Percentiles rank a stretch among this genome's conserved stretches.
phyloP scores from a whole-genome alignment of 768 basidiomycete species.

The Tephrocybe sp. region DNA sequence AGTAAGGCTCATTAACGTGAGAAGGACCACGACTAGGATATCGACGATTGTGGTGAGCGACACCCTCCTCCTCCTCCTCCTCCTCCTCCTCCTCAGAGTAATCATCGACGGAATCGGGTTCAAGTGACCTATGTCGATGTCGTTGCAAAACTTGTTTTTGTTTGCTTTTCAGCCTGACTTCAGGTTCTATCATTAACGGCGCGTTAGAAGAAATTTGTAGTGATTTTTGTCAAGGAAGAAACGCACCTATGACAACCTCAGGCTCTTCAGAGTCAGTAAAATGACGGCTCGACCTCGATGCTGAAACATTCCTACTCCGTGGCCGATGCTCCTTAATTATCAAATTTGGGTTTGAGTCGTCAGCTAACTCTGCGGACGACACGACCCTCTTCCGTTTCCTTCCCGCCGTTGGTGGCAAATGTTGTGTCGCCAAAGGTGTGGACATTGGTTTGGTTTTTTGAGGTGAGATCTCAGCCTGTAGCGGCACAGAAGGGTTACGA shows the following conservation, averaged over 20 bases:
- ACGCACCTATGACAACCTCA: conserved; percentile 3
- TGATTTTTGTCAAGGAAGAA: not conserved
- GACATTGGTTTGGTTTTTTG: conserved; percentile 8
- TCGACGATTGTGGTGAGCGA: not conserved
- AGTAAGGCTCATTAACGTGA: conserved; percentile 12
- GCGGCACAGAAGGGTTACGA: not conserved
- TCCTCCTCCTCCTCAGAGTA: conserved; percentile 7
- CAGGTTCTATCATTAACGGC: conserved; percentile 2
- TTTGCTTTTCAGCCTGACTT: conserved; percentile 2
- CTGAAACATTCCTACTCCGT: not conserved
- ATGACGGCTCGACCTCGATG: conserved; percentile 1
- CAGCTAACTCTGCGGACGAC: conserved; percentile 8
- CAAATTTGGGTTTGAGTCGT: not conserved
- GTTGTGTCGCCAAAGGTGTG: not conserved
- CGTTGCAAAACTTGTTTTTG: conserved; percentile 3
- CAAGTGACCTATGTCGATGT: conserved; percentile 5
- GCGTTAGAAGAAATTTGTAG: too few species aligned
- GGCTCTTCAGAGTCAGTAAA: conserved; percentile 6
- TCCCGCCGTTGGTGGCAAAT: not conserved
- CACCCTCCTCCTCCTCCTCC: not conserved
- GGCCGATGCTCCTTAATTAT: not conserved
- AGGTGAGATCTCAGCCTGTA: not conserved
- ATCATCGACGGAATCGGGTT: conserved; percentile 6
- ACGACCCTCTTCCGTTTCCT: conserved; percentile 24
- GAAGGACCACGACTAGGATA: conserved; percentile 14